Base-by-base conservation (phyloP, 345 rosid species). In the Gossypium mustelinum region DNA sequence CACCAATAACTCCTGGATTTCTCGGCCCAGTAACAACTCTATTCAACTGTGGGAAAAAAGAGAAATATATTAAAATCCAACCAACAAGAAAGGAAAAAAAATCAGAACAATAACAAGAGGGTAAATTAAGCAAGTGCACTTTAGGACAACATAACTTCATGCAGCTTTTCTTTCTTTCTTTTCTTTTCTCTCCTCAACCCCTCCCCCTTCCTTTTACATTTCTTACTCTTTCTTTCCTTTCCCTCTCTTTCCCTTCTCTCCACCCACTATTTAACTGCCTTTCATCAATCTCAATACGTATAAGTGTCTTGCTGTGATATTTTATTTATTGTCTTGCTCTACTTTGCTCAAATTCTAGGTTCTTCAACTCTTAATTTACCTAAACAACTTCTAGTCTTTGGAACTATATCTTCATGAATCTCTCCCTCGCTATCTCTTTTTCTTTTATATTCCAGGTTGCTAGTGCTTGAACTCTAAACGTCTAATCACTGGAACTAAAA, bases 1-100 rank as follows among this genome's bases (percentile, higher is more conserved):
- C 97, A 70, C 98, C 98, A 78, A 92, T 94, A 18, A 94, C 91
- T 76, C 98, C 97, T 56, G 87, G 94, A 83, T 94, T 87, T 80
- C 88, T 89, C 63, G 98, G 98, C 56, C 98, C 98, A 0, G 90
- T 82, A 20, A 94, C 97, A 81, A 81, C 88, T 85, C 97, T 87
- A 82, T 92, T 94, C 86, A 94, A 79, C 98, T 94, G 89, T 77
- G 25, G 25, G 22, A 78, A 68, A 7, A 75, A 13, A 52, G 47
- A n/a, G 29, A 74, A 67, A 44, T 3, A 44, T 20, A 18, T 43
- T 14, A 57, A 18, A 48, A 57, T 39, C 62, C 73, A 48, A 58
- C 52, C 52, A 55, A 70, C 27, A 43, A 8, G n/a, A 65, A n/a
- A 43, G 34, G 13, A 50, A 14, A 65, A 9, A 13, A 50, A 51